Percentiles rank a stretch among this genome's conserved stretches.
Conservation (phyloP, 192 early-diverging fungal genomes). For the Mortierella hygrophila region DNA sequence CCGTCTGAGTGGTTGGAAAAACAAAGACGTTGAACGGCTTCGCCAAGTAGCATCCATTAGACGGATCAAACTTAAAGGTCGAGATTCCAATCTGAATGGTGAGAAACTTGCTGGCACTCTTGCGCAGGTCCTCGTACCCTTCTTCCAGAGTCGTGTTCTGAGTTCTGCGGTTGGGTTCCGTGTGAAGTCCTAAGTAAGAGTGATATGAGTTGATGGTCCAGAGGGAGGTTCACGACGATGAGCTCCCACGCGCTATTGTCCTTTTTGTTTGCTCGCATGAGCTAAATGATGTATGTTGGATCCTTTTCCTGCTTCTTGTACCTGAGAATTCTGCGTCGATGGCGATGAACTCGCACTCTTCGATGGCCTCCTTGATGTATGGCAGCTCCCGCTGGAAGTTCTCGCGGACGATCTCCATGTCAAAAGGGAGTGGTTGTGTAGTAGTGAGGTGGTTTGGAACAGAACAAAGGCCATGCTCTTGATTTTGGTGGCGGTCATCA, state of each 20-base stretch:
- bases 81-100: constrained; percentile 90
- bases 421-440: not conserved
- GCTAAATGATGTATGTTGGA: not conserved
- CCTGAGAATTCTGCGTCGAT: constrained; percentile 89
- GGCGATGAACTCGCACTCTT: constrained; percentile 77
- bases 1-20: constrained; percentile 73
- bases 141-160: constrained; percentile 39
- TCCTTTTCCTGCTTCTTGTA: constrained; percentile 16
- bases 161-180: constrained; percentile 32
- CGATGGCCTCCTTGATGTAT: constrained; percentile 71
- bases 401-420: constrained; percentile 79
- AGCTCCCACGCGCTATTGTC: not conserved
- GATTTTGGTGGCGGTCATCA: not conserved
- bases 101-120: constrained; percentile 55
- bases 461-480: not conserved
- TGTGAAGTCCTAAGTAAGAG: constrained; percentile 32
- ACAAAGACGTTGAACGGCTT: constrained; percentile 92
- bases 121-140: constrained; percentile 41
- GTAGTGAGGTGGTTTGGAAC: not conserved
- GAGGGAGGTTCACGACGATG: not conserved
- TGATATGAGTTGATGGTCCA: not conserved
- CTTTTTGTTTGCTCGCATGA: not conserved
- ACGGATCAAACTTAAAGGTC: constrained; percentile 77
- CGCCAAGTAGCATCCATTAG: constrained; percentile 72
- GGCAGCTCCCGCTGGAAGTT: constrained; percentile 74